These are phyloP conservation scores for Picea abies DNA, from an alignment of 83 land plant species.

Conservation along the genomic window DNA sequence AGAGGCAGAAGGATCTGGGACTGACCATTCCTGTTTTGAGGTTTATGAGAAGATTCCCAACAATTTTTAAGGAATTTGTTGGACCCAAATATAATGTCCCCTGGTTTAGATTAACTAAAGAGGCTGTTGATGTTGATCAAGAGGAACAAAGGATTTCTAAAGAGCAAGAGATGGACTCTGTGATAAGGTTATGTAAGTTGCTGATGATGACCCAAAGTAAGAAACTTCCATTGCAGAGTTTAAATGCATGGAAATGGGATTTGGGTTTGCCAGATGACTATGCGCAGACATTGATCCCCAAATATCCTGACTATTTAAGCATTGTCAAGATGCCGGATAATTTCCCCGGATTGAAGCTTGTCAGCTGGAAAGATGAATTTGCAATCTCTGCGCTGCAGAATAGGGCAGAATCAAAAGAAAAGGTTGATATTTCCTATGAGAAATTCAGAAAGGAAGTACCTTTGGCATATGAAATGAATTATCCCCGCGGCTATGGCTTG, in stretches of 20 bases:
- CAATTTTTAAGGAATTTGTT: conserved; percentile 59
- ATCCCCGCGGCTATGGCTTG: conserved; percentile 60
- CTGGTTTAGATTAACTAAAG: conserved; percentile 59
- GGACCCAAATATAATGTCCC: conserved; percentile 47
- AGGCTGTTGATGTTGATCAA: conserved; percentile 36
- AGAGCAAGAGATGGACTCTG: conserved; percentile 18
- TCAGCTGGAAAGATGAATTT: not conserved
- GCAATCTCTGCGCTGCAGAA: conserved; percentile 36
- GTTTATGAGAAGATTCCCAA: conserved; percentile 70
- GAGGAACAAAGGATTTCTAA: conserved; percentile 32
- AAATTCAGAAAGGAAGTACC: conserved; percentile 25
- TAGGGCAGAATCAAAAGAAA: conserved; percentile 27
- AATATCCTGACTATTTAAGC: conserved; percentile 28
- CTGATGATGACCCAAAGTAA: conserved; percentile 48
- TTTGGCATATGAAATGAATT: conserved; percentile 58
- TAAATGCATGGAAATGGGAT: conserved; percentile 55
- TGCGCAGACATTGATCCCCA: conserved; percentile 16
- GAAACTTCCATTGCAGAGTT: conserved; percentile 34
- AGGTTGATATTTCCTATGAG: conserved; percentile 17
- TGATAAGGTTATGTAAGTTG: conserved; percentile 35
- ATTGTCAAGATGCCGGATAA: conserved; percentile 40
- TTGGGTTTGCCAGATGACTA: conserved; percentile 57
- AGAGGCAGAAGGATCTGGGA: conserved; percentile 48
- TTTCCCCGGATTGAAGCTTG: conserved; percentile 32
- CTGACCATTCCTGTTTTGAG: conserved; percentile 73